phyloP scores from a whole-genome alignment of 495 filamentous ascomycete genomes.

The Emericellopsis terricola region DNA sequence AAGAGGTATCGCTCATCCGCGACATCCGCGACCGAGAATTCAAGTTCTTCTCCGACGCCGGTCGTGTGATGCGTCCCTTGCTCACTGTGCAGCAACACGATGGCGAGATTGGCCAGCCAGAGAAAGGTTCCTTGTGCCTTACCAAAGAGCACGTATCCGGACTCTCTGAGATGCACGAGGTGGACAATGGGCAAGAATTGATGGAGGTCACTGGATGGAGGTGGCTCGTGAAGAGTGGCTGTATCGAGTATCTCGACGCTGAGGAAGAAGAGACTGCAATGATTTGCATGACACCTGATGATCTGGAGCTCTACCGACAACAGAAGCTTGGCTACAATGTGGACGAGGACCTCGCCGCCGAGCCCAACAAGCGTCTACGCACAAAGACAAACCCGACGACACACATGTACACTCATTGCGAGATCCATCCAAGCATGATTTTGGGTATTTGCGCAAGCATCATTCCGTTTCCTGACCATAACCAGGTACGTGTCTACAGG shows the following conservation, averaged over 20 bases:
- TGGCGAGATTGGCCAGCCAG: conserved; percentile 50
- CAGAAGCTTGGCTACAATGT: conserved; percentile 31
- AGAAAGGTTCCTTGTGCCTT: conserved; percentile 58
- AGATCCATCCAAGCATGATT: conserved; percentile 99
- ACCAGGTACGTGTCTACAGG: conserved; percentile 38
- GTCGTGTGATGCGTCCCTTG: conserved; percentile 79
- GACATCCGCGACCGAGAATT: conserved; percentile 96
- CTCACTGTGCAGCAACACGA: conserved; percentile 62
- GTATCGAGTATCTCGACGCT: conserved; percentile 88
- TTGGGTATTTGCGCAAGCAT: conserved; percentile 95
- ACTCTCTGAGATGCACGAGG: conserved; percentile 23
- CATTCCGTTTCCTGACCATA: conserved; percentile 98
- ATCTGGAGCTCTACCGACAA: conserved; percentile 52
- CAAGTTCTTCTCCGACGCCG: conserved; percentile 95
- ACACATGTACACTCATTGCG: conserved; percentile 89
- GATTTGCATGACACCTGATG: conserved; percentile 97
- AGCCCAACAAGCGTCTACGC: conserved; percentile 60
- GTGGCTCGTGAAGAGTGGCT: conserved; percentile 59
- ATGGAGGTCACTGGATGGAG: conserved; percentile 71
- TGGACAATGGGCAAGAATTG: conserved; percentile 34
- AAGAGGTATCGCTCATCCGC: conserved; percentile 81
- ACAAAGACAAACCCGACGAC: conserved; percentile 65
- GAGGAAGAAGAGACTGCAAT: conserved; percentile 97
- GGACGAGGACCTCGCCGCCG: conserved; percentile 14
- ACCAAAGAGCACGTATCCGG: conserved; percentile 68